Evolutionary conservation across 305 asterid genomes (phyloP), one percentile per base, ranked within the genome.

Genomic region (Plantago lanceolata): DNA sequence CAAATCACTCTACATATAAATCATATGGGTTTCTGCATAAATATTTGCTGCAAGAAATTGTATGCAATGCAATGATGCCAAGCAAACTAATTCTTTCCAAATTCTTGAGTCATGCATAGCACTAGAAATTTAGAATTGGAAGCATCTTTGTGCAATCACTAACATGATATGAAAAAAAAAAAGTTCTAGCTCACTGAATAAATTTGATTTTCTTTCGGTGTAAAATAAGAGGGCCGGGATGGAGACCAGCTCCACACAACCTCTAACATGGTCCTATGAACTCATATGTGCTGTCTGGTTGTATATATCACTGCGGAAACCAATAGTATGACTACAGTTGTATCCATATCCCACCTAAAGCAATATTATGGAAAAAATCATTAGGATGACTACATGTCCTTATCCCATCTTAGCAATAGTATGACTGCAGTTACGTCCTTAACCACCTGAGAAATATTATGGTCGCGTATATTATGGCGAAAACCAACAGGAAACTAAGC

Each of bases 41-140:
- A 48, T 59, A 21, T 45, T 60, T 60, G 57, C 31, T 4, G 62
- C 43, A 18, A 26, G 18, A 43, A 19, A 11, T 57, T 54, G 37
- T 28, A 37, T 61, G 48, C 24, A 8, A 51, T 49, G 64, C 37
- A 13, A 51, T 49, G 61, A 33, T 48, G 48, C 58, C 62, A 58
- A 20, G 5, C 28, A 18, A 47, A 53, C 17, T 52, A 29, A 18
- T 49, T 56, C 55, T 18, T 57, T n/a, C 9, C 19, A 20, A 48
- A 17, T 18, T 20, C 24, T 29, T 51, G 58, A 57, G 43, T 48
- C 58, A 65, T 21, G 64, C 47, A 17, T 59, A 67, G 56, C 9
- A 37, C 29, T 48, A 64, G 20, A 53, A 47, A 37, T 54, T 37
- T 31, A 44, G 57, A 37, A n/a, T 57, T 73, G 58, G 29, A 51